Evolutionary conservation across 2,329 filamentous ascomycete species (phyloP).

Genomic region (Apiospora saccharicola): DNA sequence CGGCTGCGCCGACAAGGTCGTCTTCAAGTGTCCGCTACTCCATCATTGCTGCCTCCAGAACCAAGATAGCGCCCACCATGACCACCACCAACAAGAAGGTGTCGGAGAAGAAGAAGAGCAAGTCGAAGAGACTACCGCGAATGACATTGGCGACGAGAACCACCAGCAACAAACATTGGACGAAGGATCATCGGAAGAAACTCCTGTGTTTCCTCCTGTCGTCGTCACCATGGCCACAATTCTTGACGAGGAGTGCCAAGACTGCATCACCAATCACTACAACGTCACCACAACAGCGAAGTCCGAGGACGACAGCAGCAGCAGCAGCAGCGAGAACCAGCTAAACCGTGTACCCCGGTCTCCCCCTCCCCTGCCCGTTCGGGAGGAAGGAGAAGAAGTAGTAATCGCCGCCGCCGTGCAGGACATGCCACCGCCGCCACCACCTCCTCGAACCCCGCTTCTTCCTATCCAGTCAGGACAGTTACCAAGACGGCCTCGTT

Average conservation of each 20-base stretch:
- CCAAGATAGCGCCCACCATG: background rate
- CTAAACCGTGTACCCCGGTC: too few relatives aligned
- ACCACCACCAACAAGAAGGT: background rate
- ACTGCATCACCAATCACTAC: constrained; percentile 5
- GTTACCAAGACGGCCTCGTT: background rate
- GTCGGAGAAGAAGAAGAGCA: background rate
- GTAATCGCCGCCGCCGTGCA: background rate
- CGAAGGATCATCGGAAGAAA: background rate
- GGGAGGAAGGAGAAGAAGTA: background rate
- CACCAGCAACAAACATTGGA: background rate
- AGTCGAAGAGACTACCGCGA: background rate
- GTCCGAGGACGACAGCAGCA: background rate
- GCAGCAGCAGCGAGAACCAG: background rate
- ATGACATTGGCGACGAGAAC: background rate
- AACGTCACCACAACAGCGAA: background rate
- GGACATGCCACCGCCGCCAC: background rate
- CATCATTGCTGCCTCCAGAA: background rate
- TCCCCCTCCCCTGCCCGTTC: background rate
- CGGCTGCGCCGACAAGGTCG: constrained; percentile 27
- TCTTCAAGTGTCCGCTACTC: constrained; percentile 26
- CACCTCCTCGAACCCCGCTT: background rate
- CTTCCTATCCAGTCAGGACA: background rate
- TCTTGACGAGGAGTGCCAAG: constrained; percentile 31
- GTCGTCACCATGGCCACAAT: background rate
- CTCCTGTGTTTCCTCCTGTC: background rate